A percentile compares a stretch with the other conserved stretches of the same genome.
Conservation (phyloP, 1,284 basidiomycete genomes). For the Ganoderma boninense region DNA sequence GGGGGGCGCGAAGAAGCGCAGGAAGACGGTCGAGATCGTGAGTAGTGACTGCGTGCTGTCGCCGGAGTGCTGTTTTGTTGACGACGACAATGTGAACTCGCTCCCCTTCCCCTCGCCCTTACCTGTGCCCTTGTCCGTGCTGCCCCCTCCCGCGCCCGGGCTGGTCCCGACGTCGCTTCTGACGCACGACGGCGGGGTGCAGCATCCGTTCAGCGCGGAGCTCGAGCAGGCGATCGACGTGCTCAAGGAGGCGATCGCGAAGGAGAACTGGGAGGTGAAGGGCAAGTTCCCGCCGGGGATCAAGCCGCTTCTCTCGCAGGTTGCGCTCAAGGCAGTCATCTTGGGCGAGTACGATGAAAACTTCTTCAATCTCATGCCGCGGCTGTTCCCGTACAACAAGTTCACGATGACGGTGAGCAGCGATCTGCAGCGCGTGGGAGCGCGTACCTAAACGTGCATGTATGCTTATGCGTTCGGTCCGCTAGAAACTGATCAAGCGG, state of each 20-base stretch:
- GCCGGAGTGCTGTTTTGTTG: neutral
- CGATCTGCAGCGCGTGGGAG: neutral
- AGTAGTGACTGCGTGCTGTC: slow-evolving; percentile 33
- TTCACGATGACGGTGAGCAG: slow-evolving; percentile 82
- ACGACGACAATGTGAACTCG: neutral
- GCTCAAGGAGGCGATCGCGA: slow-evolving; percentile 67
- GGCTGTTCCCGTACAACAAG: slow-evolving; percentile 91
- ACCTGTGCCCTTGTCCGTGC: neutral
- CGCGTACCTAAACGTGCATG: neutral
- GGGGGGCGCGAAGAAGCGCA: slow-evolving; percentile 59
- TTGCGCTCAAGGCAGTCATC: slow-evolving; percentile 83
- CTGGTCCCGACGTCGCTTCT: neutral
- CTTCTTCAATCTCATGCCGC: slow-evolving; percentile 90
- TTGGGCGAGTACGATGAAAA: slow-evolving; percentile 91
- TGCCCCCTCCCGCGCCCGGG: slow-evolving; percentile 9
- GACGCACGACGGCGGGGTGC: slow-evolving; percentile 32
- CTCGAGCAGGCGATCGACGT: slow-evolving; percentile 70
- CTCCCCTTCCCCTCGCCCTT: slow-evolving; percentile 20
- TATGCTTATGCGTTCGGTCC: neutral
- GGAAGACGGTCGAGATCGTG: slow-evolving; percentile 73
- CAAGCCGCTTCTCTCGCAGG: slow-evolving; percentile 75
- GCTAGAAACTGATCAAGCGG: slow-evolving; percentile 84
- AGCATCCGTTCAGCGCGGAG: slow-evolving; percentile 71
- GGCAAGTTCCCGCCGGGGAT: slow-evolving; percentile 89
- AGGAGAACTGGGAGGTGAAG: slow-evolving; percentile 79